These are phyloP conservation scores for Nicotiana knightiana DNA, from an alignment of 257 asterid genomes.

Conservation along the genomic window DNA sequence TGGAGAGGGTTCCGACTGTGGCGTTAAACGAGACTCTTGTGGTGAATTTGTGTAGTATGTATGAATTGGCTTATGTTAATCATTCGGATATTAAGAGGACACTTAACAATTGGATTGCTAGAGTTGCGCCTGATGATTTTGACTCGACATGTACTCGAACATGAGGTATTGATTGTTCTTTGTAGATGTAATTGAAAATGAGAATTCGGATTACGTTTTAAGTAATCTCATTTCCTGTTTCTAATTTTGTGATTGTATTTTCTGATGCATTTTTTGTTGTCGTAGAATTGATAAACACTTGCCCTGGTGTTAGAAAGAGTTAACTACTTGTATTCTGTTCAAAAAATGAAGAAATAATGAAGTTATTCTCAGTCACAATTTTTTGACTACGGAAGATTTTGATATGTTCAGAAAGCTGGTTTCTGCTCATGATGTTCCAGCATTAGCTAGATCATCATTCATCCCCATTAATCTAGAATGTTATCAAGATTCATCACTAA, in stretches of 20 bases:
- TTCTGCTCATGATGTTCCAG: background rate
- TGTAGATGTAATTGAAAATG: conserved; percentile 4
- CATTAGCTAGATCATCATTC: background rate
- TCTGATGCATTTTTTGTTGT: background rate
- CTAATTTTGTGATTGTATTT: background rate
- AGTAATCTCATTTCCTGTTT: background rate
- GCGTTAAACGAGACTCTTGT: conserved; percentile 87
- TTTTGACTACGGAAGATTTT: background rate
- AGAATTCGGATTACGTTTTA: background rate
- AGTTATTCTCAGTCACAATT: background rate
- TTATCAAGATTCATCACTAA: background rate
- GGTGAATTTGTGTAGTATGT: conserved; percentile 95
- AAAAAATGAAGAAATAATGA: background rate
- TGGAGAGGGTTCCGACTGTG: conserved; percentile 89
- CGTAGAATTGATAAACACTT: background rate
- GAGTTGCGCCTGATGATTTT: conserved; percentile 98
- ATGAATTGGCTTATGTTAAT: conserved; percentile 90
- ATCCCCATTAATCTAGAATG: background rate
- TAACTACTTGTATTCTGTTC: background rate
- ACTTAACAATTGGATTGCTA: conserved; percentile 87
- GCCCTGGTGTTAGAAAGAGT: background rate
- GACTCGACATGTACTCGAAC: conserved; percentile 79
- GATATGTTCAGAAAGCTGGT: background rate
- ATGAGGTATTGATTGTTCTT: conserved; percentile 37
- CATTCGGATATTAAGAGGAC: conserved; percentile 85